Conservation (phyloP, 805 yeast genomes). For the Yarrowia sp. region DNA sequence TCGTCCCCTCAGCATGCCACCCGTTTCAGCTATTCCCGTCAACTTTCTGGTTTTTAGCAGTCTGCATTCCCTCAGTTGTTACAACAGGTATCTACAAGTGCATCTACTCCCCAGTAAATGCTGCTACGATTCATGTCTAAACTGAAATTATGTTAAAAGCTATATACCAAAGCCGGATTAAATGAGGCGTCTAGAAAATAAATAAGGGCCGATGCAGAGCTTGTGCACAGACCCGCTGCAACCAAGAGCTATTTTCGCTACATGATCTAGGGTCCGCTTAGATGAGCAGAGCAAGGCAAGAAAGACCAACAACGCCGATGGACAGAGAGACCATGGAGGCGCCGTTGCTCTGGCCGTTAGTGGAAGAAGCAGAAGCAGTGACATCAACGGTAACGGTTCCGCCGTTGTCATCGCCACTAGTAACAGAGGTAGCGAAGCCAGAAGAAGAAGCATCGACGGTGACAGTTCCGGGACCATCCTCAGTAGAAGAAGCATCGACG, state of each 20-base stretch:
- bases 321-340: constrained; percentile 13
- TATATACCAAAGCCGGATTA: constrained; percentile 8
- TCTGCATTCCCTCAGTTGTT: no score
- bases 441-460: not conserved
- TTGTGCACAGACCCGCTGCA: constrained; percentile 4
- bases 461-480: not conserved
- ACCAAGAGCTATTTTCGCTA: not conserved
- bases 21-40: no score
- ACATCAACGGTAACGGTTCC: not conserved
- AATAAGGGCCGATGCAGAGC: constrained; percentile 2
- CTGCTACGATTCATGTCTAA: not conserved
- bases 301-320: constrained; percentile 9
- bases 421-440: not conserved
- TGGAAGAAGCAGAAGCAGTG: not conserved
- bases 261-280: not conserved
- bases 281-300: constrained; percentile 14
- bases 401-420: no score
- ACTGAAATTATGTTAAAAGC: constrained; percentile 9
- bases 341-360: constrained; percentile 17
- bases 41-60: no score
- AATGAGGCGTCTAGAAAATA: not conserved
- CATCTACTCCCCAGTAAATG: no score
- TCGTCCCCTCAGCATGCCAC: no score
- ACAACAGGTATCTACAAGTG: no score
- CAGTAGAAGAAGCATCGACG: not conserved